Evolutionary conservation across 1,284 basidiomycete genomes (phyloP).

Genomic region (Boletus semigastroideus): DNA sequence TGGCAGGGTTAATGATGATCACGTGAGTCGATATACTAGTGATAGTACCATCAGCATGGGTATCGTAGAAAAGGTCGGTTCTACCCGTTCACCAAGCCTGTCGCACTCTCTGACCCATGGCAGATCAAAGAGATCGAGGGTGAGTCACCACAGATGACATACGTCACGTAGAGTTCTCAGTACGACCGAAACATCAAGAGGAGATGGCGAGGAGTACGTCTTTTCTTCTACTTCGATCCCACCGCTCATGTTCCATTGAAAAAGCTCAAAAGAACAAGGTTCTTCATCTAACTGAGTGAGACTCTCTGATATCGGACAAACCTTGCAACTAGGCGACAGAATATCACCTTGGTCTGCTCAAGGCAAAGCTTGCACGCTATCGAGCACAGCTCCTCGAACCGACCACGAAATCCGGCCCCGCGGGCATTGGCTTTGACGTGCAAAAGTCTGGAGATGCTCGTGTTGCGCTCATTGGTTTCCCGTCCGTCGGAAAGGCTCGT

Average conservation of each 20-base stretch:
- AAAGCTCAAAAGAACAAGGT: slow-evolving; percentile 92
- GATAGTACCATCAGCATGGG: slow-evolving; percentile 59
- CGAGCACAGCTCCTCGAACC: slow-evolving; percentile 89
- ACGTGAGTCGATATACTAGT: slow-evolving; percentile 6
- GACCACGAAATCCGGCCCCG: slow-evolving; percentile 74
- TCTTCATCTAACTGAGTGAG: not conserved
- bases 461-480: slow-evolving; percentile 92
- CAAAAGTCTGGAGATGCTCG: slow-evolving; percentile 93
- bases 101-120: not conserved
- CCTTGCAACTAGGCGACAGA: slow-evolving; percentile 73
- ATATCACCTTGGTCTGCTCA: slow-evolving; percentile 86
- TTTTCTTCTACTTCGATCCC: slow-evolving; percentile 1
- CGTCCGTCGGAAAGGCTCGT: slow-evolving; percentile 86
- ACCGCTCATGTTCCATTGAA: slow-evolving; percentile 5
- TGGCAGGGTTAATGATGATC: too few relatives aligned
- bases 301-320: slow-evolving; percentile 16
- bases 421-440: slow-evolving; percentile 90
- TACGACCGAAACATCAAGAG: slow-evolving; percentile 48
- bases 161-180: slow-evolving; percentile 10
- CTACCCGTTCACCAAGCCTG: not conserved
- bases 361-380: slow-evolving; percentile 91
- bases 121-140: slow-evolving; percentile 94
- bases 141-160: slow-evolving; percentile 32
- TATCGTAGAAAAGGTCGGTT: slow-evolving; percentile 79
- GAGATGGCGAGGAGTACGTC: slow-evolving; percentile 82